phyloP scores from a whole-genome alignment of 495 filamentous ascomycete species.

The Xylaria acuta region DNA sequence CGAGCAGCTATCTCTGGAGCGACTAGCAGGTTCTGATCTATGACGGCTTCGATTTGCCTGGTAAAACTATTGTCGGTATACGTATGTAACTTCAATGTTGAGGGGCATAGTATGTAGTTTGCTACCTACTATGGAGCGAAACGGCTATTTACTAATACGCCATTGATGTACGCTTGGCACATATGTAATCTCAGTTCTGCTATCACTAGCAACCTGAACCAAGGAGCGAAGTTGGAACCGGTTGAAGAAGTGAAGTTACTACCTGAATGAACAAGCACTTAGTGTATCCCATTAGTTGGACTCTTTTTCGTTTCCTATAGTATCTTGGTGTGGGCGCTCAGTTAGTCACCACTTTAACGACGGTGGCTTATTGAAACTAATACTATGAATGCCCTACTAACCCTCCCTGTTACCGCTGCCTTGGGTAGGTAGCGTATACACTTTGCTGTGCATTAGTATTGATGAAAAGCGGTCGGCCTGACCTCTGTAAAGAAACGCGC shows the following conservation, averaged over 20 bases:
- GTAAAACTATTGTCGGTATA: not conserved
- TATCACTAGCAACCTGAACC: not conserved
- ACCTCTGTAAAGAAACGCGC: not conserved
- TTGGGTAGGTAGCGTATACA: not conserved
- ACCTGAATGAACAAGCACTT: not conserved
- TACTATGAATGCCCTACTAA: not conserved
- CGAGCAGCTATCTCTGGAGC: not conserved
- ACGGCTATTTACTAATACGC: not conserved
- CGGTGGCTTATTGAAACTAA: not conserved
- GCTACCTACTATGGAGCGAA: not conserved
- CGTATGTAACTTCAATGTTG: not conserved
- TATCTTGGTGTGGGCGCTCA: not conserved
- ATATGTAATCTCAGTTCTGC: not conserved
- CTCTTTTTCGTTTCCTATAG: not conserved
- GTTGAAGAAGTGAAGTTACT: not conserved
- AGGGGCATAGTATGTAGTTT: not conserved
- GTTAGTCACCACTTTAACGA: not conserved
- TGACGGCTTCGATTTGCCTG: not conserved
- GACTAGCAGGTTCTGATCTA: not conserved
- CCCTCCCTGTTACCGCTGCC: no score
- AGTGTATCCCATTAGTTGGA: not conserved
- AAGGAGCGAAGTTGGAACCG: not conserved
- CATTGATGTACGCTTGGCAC: not conserved
- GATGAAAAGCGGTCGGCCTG: no score
- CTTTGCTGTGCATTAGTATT: not conserved